These are phyloP conservation scores for Vitis cinerea DNA, from an alignment of 164 flowering plant genomes.

Conservation along the genomic window DNA sequence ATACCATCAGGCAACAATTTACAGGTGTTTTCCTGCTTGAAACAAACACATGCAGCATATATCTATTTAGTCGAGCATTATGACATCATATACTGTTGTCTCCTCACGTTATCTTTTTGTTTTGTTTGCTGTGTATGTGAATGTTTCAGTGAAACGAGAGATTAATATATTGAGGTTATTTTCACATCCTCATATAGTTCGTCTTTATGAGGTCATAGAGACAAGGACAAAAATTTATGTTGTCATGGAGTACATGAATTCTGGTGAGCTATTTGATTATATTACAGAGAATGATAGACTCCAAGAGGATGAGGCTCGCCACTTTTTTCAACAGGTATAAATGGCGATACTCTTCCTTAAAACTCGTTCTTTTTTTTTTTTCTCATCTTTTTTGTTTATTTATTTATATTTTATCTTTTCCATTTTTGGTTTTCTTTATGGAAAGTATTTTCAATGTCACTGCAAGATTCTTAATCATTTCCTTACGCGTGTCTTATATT, in stretches of 20 bases:
- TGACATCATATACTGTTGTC: no score
- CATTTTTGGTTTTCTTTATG: no score
- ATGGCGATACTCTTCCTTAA: no score
- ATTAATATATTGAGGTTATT: constrained; percentile 12
- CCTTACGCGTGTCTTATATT: no score
- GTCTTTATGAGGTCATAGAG: constrained; percentile 16
- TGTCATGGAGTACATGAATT: constrained; percentile 15
- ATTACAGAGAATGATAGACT: constrained; percentile 12
- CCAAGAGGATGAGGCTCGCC: constrained; percentile 14
- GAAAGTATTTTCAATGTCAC: no score
- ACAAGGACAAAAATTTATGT: constrained; percentile 7
- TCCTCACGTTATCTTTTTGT: not conserved
- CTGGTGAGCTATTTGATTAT: constrained; percentile 14
- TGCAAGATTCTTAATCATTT: no score
- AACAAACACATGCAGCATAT: not conserved
- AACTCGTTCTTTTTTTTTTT: no score
- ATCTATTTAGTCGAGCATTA: not conserved
- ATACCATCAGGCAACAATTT: no score
- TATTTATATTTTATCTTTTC: no score
- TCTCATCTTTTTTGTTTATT: no score
- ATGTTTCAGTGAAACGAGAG: constrained; percentile 11
- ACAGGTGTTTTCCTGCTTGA: no score
- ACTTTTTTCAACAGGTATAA: constrained; percentile 15
- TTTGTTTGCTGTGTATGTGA: not conserved
- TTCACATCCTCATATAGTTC: constrained; percentile 17